Conservation (phyloP, 169 alveolate species). For the Plasmodium chabaudi region DNA sequence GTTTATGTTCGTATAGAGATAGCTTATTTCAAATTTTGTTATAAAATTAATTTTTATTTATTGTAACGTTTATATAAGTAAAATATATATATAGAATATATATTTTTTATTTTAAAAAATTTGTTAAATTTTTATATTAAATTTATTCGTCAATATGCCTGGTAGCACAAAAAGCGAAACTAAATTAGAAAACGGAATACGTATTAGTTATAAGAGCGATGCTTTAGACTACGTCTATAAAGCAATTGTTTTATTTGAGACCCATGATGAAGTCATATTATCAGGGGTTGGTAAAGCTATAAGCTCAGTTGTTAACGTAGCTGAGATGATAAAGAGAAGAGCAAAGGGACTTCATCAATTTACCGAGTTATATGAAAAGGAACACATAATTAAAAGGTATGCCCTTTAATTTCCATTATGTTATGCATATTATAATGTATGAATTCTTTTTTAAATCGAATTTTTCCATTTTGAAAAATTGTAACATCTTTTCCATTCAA, state of each 20-base stretch:
- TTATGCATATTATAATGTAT: background rate
- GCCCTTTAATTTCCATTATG: conserved; percentile 1
- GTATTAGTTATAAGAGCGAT: conserved; percentile 68
- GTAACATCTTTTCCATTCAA: background rate
- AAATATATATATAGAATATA: too few relatives aligned
- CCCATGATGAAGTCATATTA: conserved; percentile 48
- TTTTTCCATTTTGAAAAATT: background rate
- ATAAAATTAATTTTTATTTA: too few relatives aligned
- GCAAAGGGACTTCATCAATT: conserved; percentile 66
- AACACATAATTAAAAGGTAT: conserved; percentile 58
- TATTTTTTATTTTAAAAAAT: too few relatives aligned
- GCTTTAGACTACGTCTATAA: conserved; percentile 72
- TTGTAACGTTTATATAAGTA: too few relatives aligned
- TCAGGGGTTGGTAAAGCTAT: conserved; percentile 78
- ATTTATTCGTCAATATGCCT: conserved; percentile 39
- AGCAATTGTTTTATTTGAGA: conserved; percentile 66
- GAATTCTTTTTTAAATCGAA: background rate
- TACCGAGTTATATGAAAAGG: conserved; percentile 57
- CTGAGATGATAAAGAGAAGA: conserved; percentile 75
- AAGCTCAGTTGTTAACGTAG: conserved; percentile 71
- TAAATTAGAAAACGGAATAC: conserved; percentile 51
- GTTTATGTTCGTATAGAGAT: too few relatives aligned
- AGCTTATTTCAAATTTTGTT: too few relatives aligned
- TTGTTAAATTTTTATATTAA: too few relatives aligned
- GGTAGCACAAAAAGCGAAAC: conserved; percentile 73